Conservation (phyloP, 441 rosid species). For the Metrosideros polymorpha region DNA sequence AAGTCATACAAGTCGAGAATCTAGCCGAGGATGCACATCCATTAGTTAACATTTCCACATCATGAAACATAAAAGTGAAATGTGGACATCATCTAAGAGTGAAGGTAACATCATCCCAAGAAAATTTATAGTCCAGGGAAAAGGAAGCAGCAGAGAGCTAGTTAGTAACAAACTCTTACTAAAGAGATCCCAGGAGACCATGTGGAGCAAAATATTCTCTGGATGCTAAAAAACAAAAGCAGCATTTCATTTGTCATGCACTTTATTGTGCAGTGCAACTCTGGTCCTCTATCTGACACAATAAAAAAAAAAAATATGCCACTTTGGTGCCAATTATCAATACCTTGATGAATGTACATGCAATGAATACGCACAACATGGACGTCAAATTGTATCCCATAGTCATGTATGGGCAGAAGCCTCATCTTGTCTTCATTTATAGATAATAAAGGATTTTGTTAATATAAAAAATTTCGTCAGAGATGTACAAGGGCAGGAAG, state of each 20-base stretch:
- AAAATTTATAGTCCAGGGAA: background rate
- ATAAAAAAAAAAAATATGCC: background rate
- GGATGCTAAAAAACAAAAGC: background rate
- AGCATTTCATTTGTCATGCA: background rate
- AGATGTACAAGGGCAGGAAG: background rate
- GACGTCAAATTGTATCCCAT: background rate
- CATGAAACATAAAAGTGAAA: background rate
- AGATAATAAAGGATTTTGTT: background rate
- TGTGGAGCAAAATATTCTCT: background rate
- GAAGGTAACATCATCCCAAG: background rate
- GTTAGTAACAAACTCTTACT: background rate
- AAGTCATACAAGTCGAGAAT: background rate
- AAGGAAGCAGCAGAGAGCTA: background rate
- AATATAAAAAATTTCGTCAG: background rate
- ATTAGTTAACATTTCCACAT: background rate
- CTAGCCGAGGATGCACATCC: background rate
- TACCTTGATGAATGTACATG: background rate
- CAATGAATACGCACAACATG: background rate
- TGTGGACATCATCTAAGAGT: background rate
- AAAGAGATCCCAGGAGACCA: background rate
- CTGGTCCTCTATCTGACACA: background rate
- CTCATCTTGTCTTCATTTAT: background rate
- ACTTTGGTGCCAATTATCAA: background rate
- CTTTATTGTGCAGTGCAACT: background rate
- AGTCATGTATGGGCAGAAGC: background rate